Evolutionary conservation across 108 stramenopile genomes (phyloP).

Genomic region (Epithemia pelagica): DNA sequence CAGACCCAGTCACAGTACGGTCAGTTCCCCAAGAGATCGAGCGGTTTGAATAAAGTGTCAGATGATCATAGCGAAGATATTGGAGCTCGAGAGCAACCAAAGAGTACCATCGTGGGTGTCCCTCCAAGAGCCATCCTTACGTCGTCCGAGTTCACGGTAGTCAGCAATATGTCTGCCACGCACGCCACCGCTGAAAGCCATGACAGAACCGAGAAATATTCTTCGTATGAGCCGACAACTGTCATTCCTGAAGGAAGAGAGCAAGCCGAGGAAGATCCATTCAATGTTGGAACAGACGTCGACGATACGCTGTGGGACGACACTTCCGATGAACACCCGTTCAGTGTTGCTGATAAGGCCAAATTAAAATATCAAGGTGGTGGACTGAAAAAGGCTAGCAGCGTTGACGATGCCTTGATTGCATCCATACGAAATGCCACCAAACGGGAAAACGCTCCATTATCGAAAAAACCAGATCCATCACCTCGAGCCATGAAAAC

Average conservation of each 20-base stretch:
- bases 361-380: background rate
- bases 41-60: background rate
- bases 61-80: background rate
- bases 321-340: background rate
- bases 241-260: background rate
- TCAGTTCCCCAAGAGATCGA: background rate
- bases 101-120: too few relatives aligned
- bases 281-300: background rate
- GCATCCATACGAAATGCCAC: background rate
- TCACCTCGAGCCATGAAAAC: slow-evolving; percentile 5
- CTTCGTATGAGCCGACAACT: background rate
- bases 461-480: slow-evolving; percentile 2
- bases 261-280: background rate
- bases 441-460: background rate
- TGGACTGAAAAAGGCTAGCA: background rate
- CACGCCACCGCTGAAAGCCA: background rate
- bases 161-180: background rate
- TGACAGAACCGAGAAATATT: background rate
- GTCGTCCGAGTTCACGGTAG: background rate
- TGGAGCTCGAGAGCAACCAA: background rate
- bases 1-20: too few relatives aligned
- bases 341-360: background rate
- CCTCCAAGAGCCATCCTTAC: background rate
- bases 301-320: background rate
- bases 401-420: background rate